Percentiles rank a stretch among this genome's conserved stretches.
These are phyloP conservation scores for Phalaenopsis aphrodite DNA, from an alignment of 106 monocot species.

Conservation along the genomic window DNA sequence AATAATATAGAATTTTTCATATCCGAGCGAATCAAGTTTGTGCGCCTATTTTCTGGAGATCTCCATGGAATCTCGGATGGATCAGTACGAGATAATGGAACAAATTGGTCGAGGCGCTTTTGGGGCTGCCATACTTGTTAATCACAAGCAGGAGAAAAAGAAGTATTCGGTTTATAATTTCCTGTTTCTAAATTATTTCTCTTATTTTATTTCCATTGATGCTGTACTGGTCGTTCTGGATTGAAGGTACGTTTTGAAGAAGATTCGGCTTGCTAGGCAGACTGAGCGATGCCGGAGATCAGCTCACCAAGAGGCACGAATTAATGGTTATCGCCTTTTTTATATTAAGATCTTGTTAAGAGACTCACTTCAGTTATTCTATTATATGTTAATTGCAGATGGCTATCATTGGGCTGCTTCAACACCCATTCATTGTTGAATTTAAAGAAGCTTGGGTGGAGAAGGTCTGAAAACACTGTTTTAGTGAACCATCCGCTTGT, in stretches of 20 bases:
- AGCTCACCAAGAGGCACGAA: slow-evolving; percentile 86
- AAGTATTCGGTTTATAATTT: slow-evolving; percentile 31
- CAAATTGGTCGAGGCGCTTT: slow-evolving; percentile 99
- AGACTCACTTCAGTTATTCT: background rate
- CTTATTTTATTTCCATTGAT: slow-evolving; percentile 1
- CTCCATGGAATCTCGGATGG: slow-evolving; percentile 87
- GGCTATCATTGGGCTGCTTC: slow-evolving; percentile 92
- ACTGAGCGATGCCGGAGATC: slow-evolving; percentile 91
- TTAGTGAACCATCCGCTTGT: background rate
- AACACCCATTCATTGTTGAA: slow-evolving; percentile 93
- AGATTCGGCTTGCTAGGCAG: slow-evolving; percentile 93
- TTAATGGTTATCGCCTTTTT: background rate
- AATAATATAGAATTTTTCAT: background rate
- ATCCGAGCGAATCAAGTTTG: background rate
- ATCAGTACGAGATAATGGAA: slow-evolving; percentile 99
- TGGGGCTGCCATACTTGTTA: slow-evolving; percentile 94
- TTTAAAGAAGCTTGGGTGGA: slow-evolving; percentile 99
- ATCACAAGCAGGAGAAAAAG: slow-evolving; percentile 90
- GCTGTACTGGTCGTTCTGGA: background rate
- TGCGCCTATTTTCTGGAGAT: background rate
- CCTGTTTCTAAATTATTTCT: background rate
- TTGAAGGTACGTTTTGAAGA: slow-evolving; percentile 92
- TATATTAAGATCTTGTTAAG: background rate
- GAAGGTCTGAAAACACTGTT: slow-evolving; percentile 45
- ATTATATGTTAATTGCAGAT: slow-evolving; percentile 38